Conservation (phyloP, 164 flowering plant genomes). For the Macadamia tetraphylla region DNA sequence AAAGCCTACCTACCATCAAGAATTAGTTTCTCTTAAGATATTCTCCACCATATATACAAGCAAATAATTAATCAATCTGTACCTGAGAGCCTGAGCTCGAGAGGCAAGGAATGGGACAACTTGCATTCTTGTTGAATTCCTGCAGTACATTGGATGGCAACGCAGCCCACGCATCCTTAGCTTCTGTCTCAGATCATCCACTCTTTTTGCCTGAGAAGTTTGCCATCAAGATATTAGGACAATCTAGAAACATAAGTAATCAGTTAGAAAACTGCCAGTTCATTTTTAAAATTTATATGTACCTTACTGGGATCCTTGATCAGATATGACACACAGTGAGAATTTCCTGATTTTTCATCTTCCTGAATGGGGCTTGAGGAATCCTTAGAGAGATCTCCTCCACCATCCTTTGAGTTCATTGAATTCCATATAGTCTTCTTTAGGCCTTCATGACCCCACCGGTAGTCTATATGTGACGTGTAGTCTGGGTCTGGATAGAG, state of each 20-base stretch:
- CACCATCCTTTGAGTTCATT: slow-evolving; percentile 50
- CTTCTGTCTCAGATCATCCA: slow-evolving; percentile 91
- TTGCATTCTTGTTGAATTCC: slow-evolving; percentile 83
- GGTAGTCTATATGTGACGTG: slow-evolving; percentile 77
- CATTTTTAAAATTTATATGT: background rate
- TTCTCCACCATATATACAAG: background rate
- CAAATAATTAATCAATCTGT: background rate
- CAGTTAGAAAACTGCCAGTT: background rate
- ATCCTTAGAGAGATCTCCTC: slow-evolving; percentile 15
- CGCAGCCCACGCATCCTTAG: slow-evolving; percentile 92
- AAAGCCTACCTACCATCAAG: background rate
- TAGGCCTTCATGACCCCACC: slow-evolving; percentile 87
- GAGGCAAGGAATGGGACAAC: slow-evolving; percentile 87
- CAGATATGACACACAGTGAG: slow-evolving; percentile 63
- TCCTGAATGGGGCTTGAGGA: slow-evolving; percentile 43
- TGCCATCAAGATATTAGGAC: slow-evolving; percentile 1
- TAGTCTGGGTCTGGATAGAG: slow-evolving; percentile 71
- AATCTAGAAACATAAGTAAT: background rate
- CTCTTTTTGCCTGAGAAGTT: slow-evolving; percentile 55
- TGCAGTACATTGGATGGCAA: slow-evolving; percentile 91
- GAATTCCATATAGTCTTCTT: slow-evolving; percentile 77
- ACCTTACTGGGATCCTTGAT: slow-evolving; percentile 76
- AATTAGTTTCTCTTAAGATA: background rate
- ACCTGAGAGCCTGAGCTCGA: slow-evolving; percentile 96
- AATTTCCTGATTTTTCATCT: slow-evolving; percentile 58